phyloP scores from a whole-genome alignment of 176 grass and related monocot genomes.

The Tillandsia leiboldiana region DNA sequence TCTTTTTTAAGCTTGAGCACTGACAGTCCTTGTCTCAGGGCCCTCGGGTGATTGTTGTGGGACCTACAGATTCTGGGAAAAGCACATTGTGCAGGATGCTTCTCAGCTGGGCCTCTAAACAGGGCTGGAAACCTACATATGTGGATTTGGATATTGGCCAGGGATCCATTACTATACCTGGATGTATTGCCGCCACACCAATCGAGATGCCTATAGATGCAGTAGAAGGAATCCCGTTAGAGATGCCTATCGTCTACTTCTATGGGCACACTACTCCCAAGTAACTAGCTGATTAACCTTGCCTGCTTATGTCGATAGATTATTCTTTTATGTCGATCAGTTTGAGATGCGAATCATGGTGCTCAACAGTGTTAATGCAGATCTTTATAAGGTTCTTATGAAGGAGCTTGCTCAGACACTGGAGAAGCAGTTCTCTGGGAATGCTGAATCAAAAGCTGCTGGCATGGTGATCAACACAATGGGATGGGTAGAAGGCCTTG shows the following conservation, averaged over 20 bases:
- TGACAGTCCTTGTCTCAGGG: slow-evolving; percentile 36
- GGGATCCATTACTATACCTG: slow-evolving; percentile 86
- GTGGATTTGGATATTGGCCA: slow-evolving; percentile 95
- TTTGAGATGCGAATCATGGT: slow-evolving; percentile 17
- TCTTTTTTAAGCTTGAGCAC: neutral
- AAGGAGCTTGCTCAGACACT: slow-evolving; percentile 82
- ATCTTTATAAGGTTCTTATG: slow-evolving; percentile 91
- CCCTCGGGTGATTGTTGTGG: slow-evolving; percentile 81
- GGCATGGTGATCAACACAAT: slow-evolving; percentile 95
- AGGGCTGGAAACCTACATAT: slow-evolving; percentile 77
- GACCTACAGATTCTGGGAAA: slow-evolving; percentile 89
- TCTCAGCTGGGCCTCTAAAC: slow-evolving; percentile 81
- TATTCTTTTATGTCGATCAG: neutral
- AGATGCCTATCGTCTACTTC: slow-evolving; percentile 88
- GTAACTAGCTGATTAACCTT: slow-evolving; percentile 22
- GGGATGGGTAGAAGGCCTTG: slow-evolving; percentile 99
- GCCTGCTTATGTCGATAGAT: neutral
- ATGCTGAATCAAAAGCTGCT: slow-evolving; percentile 87
- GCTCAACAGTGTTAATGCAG: slow-evolving; percentile 55
- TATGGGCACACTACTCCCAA: slow-evolving; percentile 76
- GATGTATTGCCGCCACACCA: slow-evolving; percentile 75
- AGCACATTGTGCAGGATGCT: slow-evolving; percentile 85
- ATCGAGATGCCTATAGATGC: slow-evolving; percentile 94
- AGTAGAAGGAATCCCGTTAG: slow-evolving; percentile 87
- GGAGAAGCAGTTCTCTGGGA: slow-evolving; percentile 79